A percentile compares a stretch with the other conserved stretches of the same genome.
These are phyloP conservation scores for Trypanosoma melophagium DNA, from an alignment of 208 protist species.

Conservation along the genomic window DNA sequence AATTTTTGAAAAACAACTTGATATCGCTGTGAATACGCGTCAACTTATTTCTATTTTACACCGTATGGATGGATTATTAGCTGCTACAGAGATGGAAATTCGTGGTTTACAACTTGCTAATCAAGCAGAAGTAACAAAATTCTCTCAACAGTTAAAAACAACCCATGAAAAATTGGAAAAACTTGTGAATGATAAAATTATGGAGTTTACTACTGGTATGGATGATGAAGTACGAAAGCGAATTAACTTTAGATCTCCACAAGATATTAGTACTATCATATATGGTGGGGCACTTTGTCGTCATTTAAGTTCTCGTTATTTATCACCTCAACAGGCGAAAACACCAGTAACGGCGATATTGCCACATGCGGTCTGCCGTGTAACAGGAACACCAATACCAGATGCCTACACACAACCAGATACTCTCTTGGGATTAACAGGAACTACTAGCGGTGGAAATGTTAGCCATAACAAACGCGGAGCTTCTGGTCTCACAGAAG, in stretches of 20 bases:
- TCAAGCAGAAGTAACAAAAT: slow-evolving; percentile 66
- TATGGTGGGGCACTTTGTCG: slow-evolving; percentile 85
- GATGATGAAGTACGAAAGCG: slow-evolving; percentile 81
- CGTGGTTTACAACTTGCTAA: slow-evolving; percentile 76
- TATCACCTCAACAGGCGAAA: slow-evolving; percentile 50
- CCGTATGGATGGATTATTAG: slow-evolving; percentile 91
- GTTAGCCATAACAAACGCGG: neutral
- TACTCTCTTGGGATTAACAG: slow-evolving; percentile 39
- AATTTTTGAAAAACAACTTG: slow-evolving; percentile 89
- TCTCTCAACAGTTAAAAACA: slow-evolving; percentile 60
- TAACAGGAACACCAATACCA: slow-evolving; percentile 66
- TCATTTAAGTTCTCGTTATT: slow-evolving; percentile 71
- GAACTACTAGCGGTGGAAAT: neutral
- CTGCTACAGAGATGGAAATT: slow-evolving; percentile 90
- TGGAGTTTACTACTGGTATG: slow-evolving; percentile 83
- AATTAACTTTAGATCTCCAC: slow-evolving; percentile 86
- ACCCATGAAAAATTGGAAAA: slow-evolving; percentile 79
- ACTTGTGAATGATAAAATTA: slow-evolving; percentile 81
- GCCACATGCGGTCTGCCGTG: slow-evolving; percentile 73
- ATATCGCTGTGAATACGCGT: slow-evolving; percentile 71
- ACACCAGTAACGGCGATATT: slow-evolving; percentile 73
- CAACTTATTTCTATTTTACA: slow-evolving; percentile 81
- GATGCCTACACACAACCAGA: slow-evolving; percentile 54
- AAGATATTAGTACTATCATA: slow-evolving; percentile 91
- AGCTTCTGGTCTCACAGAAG: slow-evolving; percentile 23